A percentile compares a stretch with the other conserved stretches of the same genome.
phyloP scores from a whole-genome alignment of 257 asterid species.

The Solanum ossicruentum region DNA sequence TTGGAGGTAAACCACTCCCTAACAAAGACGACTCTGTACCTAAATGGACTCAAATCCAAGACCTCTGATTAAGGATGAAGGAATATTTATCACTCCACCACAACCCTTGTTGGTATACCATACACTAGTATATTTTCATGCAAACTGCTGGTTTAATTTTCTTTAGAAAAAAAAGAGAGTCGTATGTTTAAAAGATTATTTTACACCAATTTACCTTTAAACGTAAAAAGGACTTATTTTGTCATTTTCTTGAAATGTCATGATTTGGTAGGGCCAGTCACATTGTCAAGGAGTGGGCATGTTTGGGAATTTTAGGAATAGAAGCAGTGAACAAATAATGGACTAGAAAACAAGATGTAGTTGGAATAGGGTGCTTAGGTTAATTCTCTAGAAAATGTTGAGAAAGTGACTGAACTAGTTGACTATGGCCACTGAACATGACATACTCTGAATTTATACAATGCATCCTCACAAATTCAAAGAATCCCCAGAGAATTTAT shows the following conservation, averaged over 20 bases:
- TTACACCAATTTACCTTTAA: background rate
- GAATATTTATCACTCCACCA: no score
- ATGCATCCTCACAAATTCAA: background rate
- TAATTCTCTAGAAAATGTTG: slow-evolving; percentile 6
- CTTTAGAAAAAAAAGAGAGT: no score
- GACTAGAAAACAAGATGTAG: background rate
- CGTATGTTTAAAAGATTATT: background rate
- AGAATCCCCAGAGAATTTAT: background rate
- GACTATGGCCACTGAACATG: background rate
- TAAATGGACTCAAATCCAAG: no score
- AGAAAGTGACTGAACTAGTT: background rate
- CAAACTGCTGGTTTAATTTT: no score
- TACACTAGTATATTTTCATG: no score
- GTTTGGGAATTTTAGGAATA: background rate
- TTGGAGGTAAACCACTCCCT: no score
- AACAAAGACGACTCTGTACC: no score
- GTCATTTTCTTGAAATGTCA: background rate
- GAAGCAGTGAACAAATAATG: background rate
- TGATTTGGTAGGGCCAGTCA: background rate
- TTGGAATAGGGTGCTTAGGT: background rate
- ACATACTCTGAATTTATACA: background rate
- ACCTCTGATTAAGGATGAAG: no score
- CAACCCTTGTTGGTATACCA: no score
- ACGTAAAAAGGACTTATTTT: background rate
- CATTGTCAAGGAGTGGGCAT: background rate